A percentile compares a stretch with the other conserved stretches of the same genome.
These are phyloP conservation scores for Vaccinium corymbosum DNA, from an alignment of 148 eudicot species.

Conservation along the genomic window DNA sequence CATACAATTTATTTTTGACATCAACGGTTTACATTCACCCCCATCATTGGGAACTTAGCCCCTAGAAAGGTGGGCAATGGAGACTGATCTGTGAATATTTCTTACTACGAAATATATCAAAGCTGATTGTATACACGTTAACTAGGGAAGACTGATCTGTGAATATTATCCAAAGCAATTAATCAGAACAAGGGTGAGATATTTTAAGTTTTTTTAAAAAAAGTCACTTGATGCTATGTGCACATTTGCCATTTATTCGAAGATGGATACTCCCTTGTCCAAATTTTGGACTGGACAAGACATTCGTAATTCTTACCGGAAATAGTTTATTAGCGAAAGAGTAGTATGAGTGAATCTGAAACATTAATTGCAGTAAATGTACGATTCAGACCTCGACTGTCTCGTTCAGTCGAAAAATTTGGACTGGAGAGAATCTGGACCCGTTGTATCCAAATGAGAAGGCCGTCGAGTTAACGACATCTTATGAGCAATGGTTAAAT, in stretches of 20 bases:
- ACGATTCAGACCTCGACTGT: too few species aligned
- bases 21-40: conserved; percentile 1
- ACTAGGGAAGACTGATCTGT: background rate
- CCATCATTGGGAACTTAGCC: background rate
- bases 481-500: background rate
- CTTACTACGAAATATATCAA: background rate
- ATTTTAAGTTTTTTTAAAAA: too few species aligned
- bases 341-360: too few species aligned
- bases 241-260: background rate
- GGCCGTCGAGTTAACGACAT: background rate
- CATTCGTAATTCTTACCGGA: too few species aligned
- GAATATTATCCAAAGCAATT: too few species aligned
- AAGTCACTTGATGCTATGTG: background rate
- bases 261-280: too few species aligned
- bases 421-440: too few species aligned
- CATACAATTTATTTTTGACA: background rate
- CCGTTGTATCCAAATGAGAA: background rate
- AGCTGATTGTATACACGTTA: background rate
- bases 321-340: too few species aligned
- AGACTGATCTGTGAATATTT: background rate
- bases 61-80: background rate
- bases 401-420: too few species aligned
- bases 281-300: too few species aligned
- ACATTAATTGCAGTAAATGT: too few species aligned
- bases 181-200: too few species aligned